Percentiles rank a stretch among this genome's conserved stretches.
Conservation (phyloP, 306 rosid species). For the Arachis stenosperma region DNA sequence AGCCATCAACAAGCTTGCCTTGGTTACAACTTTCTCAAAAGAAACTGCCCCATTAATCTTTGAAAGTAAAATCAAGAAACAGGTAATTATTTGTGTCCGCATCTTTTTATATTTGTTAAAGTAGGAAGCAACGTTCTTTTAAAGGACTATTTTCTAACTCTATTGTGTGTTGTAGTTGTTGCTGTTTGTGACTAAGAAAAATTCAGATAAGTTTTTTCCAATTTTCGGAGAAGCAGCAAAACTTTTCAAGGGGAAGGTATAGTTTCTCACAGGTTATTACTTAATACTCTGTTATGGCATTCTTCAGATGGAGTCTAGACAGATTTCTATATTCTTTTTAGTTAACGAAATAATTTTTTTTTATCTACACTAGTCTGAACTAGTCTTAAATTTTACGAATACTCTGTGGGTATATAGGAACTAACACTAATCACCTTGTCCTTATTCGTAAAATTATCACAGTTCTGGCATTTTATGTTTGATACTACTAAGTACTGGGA, state of each 20-base stretch:
- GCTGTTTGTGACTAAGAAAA: constrained; percentile 74
- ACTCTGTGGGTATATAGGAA: not conserved
- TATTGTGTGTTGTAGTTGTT: constrained; percentile 62
- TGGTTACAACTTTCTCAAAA: constrained; percentile 74
- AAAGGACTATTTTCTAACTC: constrained; percentile 29
- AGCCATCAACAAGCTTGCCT: constrained; percentile 88
- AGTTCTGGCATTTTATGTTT: not conserved
- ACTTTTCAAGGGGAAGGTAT: constrained; percentile 90
- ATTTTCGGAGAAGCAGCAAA: constrained; percentile 75
- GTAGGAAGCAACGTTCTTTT: constrained; percentile 28
- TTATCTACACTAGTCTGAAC: not conserved
- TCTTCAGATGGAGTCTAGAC: constrained; percentile 22
- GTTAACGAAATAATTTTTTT: constrained; percentile 9
- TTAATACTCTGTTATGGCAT: constrained; percentile 18
- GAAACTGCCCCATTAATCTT: constrained; percentile 77
- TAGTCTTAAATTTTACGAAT: not conserved
- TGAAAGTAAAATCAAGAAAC: constrained; percentile 90
- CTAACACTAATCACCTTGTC: not conserved
- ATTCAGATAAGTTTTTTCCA: constrained; percentile 70
- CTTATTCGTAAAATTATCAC: constrained; percentile 9
- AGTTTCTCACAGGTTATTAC: constrained; percentile 30
- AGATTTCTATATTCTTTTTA: constrained; percentile 25
- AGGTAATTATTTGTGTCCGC: constrained; percentile 59
- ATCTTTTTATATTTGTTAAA: constrained; percentile 19
- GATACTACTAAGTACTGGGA: constrained; percentile 5